Conservation (phyloP, 805 yeast species). For the Yamadazyma sp. region DNA sequence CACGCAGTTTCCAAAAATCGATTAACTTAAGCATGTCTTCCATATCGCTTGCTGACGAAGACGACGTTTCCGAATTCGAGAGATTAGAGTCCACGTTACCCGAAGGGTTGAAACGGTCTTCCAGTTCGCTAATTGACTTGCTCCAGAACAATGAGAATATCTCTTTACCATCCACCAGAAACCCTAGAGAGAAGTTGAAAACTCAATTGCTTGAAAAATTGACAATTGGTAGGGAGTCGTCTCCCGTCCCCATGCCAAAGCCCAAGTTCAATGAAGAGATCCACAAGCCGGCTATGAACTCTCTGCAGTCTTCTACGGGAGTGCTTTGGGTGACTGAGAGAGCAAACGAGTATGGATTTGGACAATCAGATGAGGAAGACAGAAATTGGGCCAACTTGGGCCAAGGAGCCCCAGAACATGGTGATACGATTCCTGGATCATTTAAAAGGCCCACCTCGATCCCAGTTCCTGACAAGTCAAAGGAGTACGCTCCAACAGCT, state of each 20-base stretch:
- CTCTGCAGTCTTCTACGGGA: conserved; percentile 59
- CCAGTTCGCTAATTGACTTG: conserved; percentile 39
- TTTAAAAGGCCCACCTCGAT: conserved; percentile 51
- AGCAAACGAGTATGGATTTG: conserved; percentile 56
- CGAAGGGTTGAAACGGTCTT: conserved; percentile 36
- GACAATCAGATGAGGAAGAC: conserved; percentile 29
- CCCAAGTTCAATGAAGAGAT: conserved; percentile 45
- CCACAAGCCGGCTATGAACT: conserved; percentile 58
- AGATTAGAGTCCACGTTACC: conserved; percentile 44
- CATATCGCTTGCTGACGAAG: conserved; percentile 11
- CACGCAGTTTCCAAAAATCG: neutral
- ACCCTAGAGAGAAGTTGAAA: conserved; percentile 21
- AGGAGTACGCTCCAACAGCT: conserved; percentile 62
- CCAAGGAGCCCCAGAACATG: conserved; percentile 67
- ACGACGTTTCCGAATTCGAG: conserved; percentile 34
- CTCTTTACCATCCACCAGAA: conserved; percentile 24
- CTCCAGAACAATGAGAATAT: conserved; percentile 18
- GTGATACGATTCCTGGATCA: conserved; percentile 57
- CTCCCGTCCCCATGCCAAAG: conserved; percentile 51
- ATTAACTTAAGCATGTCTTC: conserved; percentile 4
- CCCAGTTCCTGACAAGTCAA: conserved; percentile 46
- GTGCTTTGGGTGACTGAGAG: conserved; percentile 66
- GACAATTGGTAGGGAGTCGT: conserved; percentile 37
- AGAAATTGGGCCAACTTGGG: conserved; percentile 60
- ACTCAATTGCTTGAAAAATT: conserved; percentile 27